Evolutionary conservation across 1,284 basidiomycete species (phyloP), one percentile per base, ranked within the genome.

Genomic region (Serendipita sp.): DNA sequence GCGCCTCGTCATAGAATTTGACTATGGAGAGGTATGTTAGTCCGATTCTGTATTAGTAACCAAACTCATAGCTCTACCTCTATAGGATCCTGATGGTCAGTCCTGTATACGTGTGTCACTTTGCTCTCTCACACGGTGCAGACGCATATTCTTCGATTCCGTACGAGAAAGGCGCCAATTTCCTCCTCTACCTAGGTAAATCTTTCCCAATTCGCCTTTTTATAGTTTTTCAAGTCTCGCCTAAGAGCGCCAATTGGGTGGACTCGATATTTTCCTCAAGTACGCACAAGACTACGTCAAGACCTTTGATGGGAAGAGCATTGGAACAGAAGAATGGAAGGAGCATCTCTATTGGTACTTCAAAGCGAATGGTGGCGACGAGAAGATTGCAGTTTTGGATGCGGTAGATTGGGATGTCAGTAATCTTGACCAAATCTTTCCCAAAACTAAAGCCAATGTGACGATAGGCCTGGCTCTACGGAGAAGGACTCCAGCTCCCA

Each of bases 271-370:
- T 12, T 91, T 93, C 75, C 71, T 91, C 17, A 89, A 89, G 0
- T 94, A 93, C 68, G 80, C 88, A 41, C 81, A 79, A 67, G 82
- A 89, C 70, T 93, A 93, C 72, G 88, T 94, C 65, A 78, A 81
- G 62, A 84, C 82, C 0, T 92, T 86, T 73, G 82, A 81, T 66
- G 88, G 92, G 13, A 82, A 86, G 71, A 89, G 90, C 66, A 91
- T 98, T 71, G 88, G 87, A 13, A 96, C 93, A 0, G 77, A 83
- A 43, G 82, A 95, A 68, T 98, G 93, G 93, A 87, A 89, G 69
- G 76, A 78, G 3, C 91, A 98, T 71, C 76, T 99, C 22, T 91
- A 87, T 68, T 74, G 71, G n/a, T 95, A 87, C 72, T 98, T 84
- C 74, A 75, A 76, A 67, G 76, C 78, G 66, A 74, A 87, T 69